Evolutionary conservation across 495 filamentous ascomycete species (phyloP), one percentile per base, ranked within the genome.

Genomic region (Parathielavia appendiculata): DNA sequence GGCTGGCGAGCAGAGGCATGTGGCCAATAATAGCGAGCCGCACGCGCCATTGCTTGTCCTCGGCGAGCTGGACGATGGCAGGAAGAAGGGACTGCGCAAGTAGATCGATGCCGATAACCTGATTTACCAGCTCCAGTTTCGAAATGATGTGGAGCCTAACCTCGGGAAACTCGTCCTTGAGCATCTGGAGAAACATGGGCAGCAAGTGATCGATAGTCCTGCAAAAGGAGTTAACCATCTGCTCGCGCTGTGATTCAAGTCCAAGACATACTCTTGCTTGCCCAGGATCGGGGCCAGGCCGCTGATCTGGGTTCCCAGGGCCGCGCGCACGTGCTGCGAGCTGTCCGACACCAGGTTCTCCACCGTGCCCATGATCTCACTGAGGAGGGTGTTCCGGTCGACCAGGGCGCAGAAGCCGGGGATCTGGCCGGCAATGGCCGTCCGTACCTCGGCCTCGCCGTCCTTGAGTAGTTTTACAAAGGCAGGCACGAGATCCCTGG

Each of bases 11-110:
- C 46, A 98, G 81, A 23, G 93, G 93, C 67, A 98, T 97, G 75
- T 98, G 97, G 81, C 97, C 92, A 69, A 98, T 98, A 66, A 98
- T 98, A 48, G 93, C 93, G 52, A 98, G 80, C 52, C 93, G 88
- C 59, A 98, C 93, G 66, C 93, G 89, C 93, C 93, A 98, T 79
- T 98, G 92, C 81, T 98, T 98, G 73, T 98, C 93, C 73, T 97
- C 93, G 56, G 93, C 93, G 60, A 98, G 81, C 67, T 97, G 91
- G 41, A 97, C 91, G 66, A 98, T 98, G n/a, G 93, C 93, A 5
- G 93, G 93, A 36, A 98, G 87, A 39, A 98, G 87, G 32, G 91
- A 96, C 69, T 97, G 91, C 36, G 95, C 96, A 48, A 98, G 86
- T 30, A 93, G 83, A 41, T 98, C 95, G 68, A 98, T 97, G 58